Conservation (phyloP, 148 eudicot species). For the Rhododendron simsii region DNA sequence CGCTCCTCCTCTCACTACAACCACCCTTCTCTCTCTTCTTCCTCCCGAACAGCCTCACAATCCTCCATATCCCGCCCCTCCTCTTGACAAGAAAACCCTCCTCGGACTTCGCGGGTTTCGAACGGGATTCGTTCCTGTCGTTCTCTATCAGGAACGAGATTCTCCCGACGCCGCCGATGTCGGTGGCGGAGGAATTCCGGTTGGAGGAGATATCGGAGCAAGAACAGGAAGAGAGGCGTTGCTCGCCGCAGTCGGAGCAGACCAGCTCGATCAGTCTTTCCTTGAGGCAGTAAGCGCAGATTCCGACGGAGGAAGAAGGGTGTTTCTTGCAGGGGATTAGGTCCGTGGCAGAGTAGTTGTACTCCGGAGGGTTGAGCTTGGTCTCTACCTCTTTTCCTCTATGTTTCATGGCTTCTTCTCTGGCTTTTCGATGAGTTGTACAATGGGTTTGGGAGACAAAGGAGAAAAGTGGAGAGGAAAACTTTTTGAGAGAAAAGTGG, state of each 20-base stretch:
- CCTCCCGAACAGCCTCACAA: slow-evolving; percentile 61
- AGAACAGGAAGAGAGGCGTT: slow-evolving; percentile 52
- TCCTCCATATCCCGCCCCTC: slow-evolving; percentile 52
- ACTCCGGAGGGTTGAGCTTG: slow-evolving; percentile 10
- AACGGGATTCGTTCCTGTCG: slow-evolving; percentile 9
- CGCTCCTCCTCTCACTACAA: slow-evolving; percentile 24
- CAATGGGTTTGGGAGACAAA: neutral
- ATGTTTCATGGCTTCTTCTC: slow-evolving; percentile 49
- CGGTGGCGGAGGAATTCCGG: slow-evolving; percentile 32
- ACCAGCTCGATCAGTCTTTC: slow-evolving; percentile 62
- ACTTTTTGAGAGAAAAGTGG: neutral
- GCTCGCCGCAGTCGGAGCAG: slow-evolving; percentile 83
- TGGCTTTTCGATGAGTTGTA: neutral
- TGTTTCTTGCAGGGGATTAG: slow-evolving; percentile 65
- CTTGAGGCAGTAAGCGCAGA: slow-evolving; percentile 73
- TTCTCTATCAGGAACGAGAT: slow-evolving; percentile 78
- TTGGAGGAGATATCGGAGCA: slow-evolving; percentile 54
- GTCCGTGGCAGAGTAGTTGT: slow-evolving; percentile 28
- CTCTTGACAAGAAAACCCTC: slow-evolving; percentile 27
- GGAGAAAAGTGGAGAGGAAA: neutral
- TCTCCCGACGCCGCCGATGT: slow-evolving; percentile 58
- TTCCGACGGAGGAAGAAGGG: slow-evolving; percentile 53
- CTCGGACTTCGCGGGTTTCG: slow-evolving; percentile 13
- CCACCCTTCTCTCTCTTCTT: slow-evolving; percentile 40
- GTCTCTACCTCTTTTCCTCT: slow-evolving; percentile 59